phyloP scores from a whole-genome alignment of 768 basidiomycete species.

The Tricholoma saponaceum region DNA sequence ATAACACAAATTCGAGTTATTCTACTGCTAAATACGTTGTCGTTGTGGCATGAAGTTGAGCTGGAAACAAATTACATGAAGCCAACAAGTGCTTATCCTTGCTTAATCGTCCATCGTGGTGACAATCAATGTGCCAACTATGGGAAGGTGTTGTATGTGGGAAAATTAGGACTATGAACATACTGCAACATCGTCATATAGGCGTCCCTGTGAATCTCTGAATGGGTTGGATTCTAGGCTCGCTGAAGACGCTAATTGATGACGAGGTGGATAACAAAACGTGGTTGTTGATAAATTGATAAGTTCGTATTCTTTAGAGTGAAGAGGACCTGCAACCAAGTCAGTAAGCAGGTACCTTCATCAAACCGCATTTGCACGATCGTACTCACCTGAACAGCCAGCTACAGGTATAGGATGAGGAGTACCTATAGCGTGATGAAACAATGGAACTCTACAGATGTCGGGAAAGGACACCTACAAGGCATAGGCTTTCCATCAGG shows the following conservation, averaged over 20 bases:
- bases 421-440: background rate
- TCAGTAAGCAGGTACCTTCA: background rate
- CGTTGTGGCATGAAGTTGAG: no score
- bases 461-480: background rate
- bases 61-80: no score
- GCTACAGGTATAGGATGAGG: background rate
- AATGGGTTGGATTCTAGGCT: background rate
- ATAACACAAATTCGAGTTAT: no score
- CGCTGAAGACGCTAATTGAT: background rate
- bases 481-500: background rate
- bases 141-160: no score
- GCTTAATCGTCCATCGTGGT: background rate
- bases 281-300: background rate
- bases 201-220: background rate
- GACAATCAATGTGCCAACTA: no score
- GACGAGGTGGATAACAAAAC: background rate
- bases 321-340: background rate
- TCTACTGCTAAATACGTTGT: no score
- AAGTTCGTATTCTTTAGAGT: background rate
- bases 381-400: background rate
- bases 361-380: background rate
- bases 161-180: no score
- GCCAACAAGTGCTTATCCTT: no score
- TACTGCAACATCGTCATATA: background rate
- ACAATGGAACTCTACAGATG: background rate